Base-by-base conservation (phyloP, 495 filamentous ascomycete species). In the Peziza echinospora region DNA sequence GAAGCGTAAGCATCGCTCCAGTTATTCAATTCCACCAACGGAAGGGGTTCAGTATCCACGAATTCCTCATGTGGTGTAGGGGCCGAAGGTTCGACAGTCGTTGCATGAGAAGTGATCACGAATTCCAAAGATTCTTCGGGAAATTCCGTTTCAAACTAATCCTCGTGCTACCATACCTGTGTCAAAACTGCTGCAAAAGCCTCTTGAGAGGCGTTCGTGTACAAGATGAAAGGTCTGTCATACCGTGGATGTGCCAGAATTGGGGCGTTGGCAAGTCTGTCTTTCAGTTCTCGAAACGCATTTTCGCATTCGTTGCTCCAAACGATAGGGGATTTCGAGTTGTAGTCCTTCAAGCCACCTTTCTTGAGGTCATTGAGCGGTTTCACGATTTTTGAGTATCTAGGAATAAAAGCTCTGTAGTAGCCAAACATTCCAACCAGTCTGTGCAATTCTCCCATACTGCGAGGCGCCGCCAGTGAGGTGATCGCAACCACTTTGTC, bases 341-440 rank as follows among this genome's bases (percentile, higher is more conserved):
- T 21, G 40, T 42, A 42, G 10, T 9, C 19, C 19, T 10, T 10
- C 9, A 10, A 10, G 9, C 7, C 19, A 10, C 40, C 40, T 8
- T 42, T 16, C n/a, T 49, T 49, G 1, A 49, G 47, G 0, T 43
- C 40, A 30, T 49, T 42, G 0, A 49, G 40, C 0, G 24, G 47
- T 3, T 19, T 19, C 0, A 24, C 41, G 11, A 49, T 43, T 26
- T 43, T 42, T 2, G 47, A 9, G 16, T 43, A 49, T 24, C 43
- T 26, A 11, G 2, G 3, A 5, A 49, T 49, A n/a, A 49, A 49
- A 24, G 37, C 28, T 19, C 40, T 1, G 17, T 49, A 49, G 40
- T 49, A 49, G 40, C 40, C 21, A 37, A 49, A 49, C 47, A 49
- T 49, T 13, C 47, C 41, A 1, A 49, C 21, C 5, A 49, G 5